These are phyloP conservation scores for Xerocomus spinulosus DNA, from an alignment of 768 basidiomycete species.

Conservation along the genomic window DNA sequence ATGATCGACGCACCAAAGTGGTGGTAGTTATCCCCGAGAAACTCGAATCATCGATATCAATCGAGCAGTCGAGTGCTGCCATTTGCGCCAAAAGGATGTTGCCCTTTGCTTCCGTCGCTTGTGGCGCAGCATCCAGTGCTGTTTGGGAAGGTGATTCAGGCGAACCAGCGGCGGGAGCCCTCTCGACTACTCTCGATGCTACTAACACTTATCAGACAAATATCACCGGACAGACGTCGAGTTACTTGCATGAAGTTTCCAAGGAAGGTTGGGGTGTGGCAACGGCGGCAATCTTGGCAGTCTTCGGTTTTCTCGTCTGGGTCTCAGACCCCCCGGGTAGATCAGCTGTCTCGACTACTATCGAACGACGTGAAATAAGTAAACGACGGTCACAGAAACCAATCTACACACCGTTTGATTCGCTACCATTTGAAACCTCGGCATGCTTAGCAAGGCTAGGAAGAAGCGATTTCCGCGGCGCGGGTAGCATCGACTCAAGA, in stretches of 20 bases:
- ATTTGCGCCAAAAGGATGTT: constrained; percentile 5
- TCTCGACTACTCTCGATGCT: constrained; percentile 1
- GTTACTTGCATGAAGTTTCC: constrained; percentile 7
- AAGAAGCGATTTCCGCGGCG: constrained; percentile 2
- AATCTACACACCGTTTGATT: constrained; percentile 1
- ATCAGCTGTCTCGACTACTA: constrained; percentile 7
- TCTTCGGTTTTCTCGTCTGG: background rate
- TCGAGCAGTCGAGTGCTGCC: background rate
- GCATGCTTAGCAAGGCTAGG: background rate
- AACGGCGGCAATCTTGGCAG: background rate
- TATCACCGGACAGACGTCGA: background rate
- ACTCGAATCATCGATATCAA: constrained; percentile 1
- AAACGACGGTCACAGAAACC: background rate
- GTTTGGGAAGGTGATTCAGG: constrained; percentile 12
- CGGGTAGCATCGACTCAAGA: constrained; percentile 13
- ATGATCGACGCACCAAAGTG: background rate
- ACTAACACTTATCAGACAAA: constrained; percentile 7
- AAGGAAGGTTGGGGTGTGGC: background rate
- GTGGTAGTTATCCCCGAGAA: background rate
- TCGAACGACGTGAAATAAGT: background rate
- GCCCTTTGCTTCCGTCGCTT: background rate
- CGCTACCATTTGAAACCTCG: background rate
- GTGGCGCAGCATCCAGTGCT: constrained; percentile 12
- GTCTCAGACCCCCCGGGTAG: constrained; percentile 12
- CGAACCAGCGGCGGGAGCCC: background rate